Evolutionary conservation across 352 stramenopile species (phyloP).

Genomic region (Globisporangium echinulatum): DNA sequence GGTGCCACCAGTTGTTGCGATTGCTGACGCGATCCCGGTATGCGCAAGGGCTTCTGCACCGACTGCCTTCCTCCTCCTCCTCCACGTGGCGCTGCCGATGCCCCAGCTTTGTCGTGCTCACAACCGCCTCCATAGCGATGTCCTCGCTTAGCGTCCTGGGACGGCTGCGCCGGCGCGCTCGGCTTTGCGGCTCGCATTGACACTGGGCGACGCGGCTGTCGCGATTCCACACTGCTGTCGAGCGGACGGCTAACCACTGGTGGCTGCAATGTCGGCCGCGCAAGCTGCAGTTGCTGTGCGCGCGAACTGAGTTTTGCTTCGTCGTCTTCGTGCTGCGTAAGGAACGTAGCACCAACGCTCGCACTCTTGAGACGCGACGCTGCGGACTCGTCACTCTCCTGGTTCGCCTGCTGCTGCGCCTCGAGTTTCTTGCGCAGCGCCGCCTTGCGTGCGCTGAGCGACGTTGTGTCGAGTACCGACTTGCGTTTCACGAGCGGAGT

Average conservation of each 20-base stretch:
- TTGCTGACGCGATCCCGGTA: neutral
- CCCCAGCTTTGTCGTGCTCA: too few species aligned
- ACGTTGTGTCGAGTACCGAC: neutral
- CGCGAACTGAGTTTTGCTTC: slow-evolving; percentile 14
- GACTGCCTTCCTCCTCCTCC: neutral
- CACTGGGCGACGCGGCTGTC: slow-evolving; percentile 3
- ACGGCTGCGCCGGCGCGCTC: neutral
- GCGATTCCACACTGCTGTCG: neutral
- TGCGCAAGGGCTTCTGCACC: neutral
- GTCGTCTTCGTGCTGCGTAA: slow-evolving; percentile 38
- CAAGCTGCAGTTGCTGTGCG: neutral
- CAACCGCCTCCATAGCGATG: too few species aligned
- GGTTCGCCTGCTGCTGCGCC: slow-evolving; percentile 2
- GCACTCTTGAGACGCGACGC: neutral
- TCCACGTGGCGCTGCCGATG: too few species aligned
- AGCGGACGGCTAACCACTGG: neutral
- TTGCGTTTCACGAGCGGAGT: neutral
- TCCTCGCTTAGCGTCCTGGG: too few species aligned
- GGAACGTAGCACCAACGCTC: slow-evolving; percentile 19
- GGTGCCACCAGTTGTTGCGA: neutral
- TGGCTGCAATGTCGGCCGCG: neutral
- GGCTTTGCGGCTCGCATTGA: slow-evolving; percentile 4
- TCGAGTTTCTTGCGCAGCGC: slow-evolving; percentile 37
- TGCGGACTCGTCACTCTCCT: neutral
- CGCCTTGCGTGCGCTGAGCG: slow-evolving; percentile 27